phyloP scores from a whole-genome alignment of 495 filamentous ascomycete genomes.

The Paragyromitra xinjiangensis region DNA sequence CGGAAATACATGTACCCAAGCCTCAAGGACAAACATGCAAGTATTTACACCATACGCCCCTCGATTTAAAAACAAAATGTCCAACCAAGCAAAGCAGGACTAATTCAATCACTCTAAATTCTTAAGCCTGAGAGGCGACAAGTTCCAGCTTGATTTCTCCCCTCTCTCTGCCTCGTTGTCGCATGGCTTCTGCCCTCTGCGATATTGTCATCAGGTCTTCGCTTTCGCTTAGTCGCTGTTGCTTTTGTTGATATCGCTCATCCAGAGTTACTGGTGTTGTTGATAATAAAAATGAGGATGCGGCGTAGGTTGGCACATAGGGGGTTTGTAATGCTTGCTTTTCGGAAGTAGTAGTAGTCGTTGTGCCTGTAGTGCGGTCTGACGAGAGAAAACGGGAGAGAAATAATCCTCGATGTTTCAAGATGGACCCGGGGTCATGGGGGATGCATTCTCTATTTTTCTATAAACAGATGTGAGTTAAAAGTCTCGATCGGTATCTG shows the following conservation, averaged over 20 bases:
- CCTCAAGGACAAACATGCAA: neutral
- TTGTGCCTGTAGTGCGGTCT: neutral
- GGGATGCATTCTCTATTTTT: neutral
- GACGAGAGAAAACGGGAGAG: neutral
- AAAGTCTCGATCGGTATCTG: neutral
- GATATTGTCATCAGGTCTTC: neutral
- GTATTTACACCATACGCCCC: neutral
- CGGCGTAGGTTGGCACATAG: slow-evolving; percentile 35
- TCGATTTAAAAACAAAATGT: neutral
- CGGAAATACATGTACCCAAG: neutral
- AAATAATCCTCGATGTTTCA: neutral
- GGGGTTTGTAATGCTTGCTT: slow-evolving; percentile 10
- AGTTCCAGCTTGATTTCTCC: slow-evolving; percentile 28
- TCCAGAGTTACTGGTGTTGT: slow-evolving; percentile 35
- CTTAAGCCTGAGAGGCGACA: neutral
- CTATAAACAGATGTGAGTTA: neutral
- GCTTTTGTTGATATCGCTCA: slow-evolving; percentile 22
- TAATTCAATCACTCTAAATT: neutral
- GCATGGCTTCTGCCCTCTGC: slow-evolving; percentile 22
- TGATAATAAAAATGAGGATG: slow-evolving; percentile 25
- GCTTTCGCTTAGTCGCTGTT: neutral
- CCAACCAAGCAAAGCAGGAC: neutral
- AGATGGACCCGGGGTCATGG: too few species aligned
- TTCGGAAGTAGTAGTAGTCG: neutral
- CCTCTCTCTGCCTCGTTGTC: slow-evolving; percentile 11